Evolutionary conservation across 805 yeast genomes (phyloP).

Genomic region (Monosporozyma unispora): DNA sequence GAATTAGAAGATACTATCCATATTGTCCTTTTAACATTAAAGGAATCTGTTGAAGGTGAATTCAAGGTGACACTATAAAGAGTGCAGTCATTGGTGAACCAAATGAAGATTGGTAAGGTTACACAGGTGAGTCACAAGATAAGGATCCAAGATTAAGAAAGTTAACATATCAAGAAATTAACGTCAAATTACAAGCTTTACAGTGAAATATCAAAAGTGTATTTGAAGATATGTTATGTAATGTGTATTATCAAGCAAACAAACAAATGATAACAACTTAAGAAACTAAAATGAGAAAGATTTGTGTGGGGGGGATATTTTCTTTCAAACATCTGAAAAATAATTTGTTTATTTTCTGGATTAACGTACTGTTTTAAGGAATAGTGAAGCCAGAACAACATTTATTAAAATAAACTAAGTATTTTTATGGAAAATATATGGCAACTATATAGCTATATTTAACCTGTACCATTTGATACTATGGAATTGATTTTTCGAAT

Average conservation of each 20-base stretch:
- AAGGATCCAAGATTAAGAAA: slow-evolving; percentile 85
- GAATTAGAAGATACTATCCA: slow-evolving; percentile 98
- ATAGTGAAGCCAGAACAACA: too few species aligned
- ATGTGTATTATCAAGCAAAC: background rate
- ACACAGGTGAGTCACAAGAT: slow-evolving; percentile 67
- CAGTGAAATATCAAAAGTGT: slow-evolving; percentile 29
- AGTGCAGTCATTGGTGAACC: slow-evolving; percentile 80
- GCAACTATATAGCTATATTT: too few species aligned
- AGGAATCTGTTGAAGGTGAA: slow-evolving; percentile 96
- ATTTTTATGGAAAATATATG: too few species aligned
- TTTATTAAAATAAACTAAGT: too few species aligned
- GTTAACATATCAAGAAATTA: slow-evolving; percentile 81
- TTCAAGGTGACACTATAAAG: slow-evolving; percentile 95
- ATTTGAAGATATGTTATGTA: background rate
- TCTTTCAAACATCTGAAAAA: too few species aligned
- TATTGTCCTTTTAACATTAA: slow-evolving; percentile 85
- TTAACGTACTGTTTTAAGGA: too few species aligned
- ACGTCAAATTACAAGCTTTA: slow-evolving; percentile 89
- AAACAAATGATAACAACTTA: background rate
- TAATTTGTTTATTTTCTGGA: too few species aligned
- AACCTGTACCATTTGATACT: too few species aligned
- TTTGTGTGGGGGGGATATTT: too few species aligned
- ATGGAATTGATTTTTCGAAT: too few species aligned
- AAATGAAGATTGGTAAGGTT: slow-evolving; percentile 73
- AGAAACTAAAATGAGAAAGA: background rate